Evolutionary conservation across 352 stramenopile species (phyloP).

Genomic region (Globisporangium sylvaticum): DNA sequence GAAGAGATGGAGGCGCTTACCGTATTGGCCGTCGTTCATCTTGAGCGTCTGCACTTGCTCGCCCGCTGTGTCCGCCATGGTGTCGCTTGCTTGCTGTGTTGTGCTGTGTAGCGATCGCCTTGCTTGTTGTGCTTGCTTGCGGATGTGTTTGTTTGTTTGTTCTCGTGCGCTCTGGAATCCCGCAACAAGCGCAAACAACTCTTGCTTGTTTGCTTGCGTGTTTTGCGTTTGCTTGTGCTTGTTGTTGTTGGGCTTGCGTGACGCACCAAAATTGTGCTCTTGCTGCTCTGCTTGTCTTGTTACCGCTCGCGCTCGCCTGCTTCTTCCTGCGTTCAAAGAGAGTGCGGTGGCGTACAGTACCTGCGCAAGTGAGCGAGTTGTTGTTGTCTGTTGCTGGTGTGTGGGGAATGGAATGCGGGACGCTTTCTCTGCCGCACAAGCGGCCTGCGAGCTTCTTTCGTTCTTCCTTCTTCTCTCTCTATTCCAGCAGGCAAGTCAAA

Average conservation of each 20-base stretch:
- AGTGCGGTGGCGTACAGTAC: not conserved
- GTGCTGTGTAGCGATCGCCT: no score
- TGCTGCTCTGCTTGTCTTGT: not conserved
- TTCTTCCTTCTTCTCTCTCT: not conserved
- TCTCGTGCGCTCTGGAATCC: not conserved
- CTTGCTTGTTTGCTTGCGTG: not conserved
- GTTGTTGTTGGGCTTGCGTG: not conserved
- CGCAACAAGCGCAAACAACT: not conserved
- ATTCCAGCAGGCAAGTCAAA: not conserved
- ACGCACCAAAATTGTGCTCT: not conserved
- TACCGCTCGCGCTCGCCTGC: not conserved
- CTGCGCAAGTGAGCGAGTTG: not conserved
- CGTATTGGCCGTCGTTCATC: constrained; percentile 40
- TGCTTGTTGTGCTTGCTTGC: not conserved
- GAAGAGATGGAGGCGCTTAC: constrained; percentile 17
- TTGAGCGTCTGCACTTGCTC: constrained; percentile 47
- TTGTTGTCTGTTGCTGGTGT: not conserved
- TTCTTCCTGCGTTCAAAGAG: not conserved
- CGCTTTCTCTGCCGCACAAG: not conserved
- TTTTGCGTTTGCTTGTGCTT: not conserved
- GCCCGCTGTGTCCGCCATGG: constrained; percentile 12
- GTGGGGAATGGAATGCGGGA: not conserved
- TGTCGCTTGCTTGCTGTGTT: not conserved
- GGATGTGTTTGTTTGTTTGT: constrained; percentile 1
- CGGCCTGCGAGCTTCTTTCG: not conserved